Evolutionary conservation across 768 basidiomycete species (phyloP), one percentile per base, ranked within the genome.

Genomic region (Trametes elegans): DNA sequence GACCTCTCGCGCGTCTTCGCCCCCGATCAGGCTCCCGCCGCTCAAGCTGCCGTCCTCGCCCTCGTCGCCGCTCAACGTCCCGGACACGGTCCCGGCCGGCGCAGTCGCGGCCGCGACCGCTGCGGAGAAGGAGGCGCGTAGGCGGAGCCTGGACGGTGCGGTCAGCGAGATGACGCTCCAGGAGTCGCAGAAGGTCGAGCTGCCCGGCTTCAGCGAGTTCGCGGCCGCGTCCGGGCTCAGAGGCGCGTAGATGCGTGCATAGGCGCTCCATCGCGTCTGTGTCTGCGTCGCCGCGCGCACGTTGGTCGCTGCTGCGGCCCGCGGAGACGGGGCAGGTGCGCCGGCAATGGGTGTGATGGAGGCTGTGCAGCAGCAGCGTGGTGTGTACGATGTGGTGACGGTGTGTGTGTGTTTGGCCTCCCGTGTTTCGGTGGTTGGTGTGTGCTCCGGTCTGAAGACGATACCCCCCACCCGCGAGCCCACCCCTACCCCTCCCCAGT

Each of bases 11-110:
- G 75, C 84, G n/a, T 73, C 74, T 21, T 83, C 81, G 7, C 88
- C 89, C 24, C 88, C 88, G 1, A 90, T 90, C 55, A 82, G 75
- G 48, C 70, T 91, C 4, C 79, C 89, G 27, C 89, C 89, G 40
- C 69, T 90, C 48, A 85, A 85, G 62, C 69, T 80, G 31, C 68
- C 67, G 43, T 64, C 73, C 14, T 64, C 68, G 31, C 63, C 66
- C 8, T 61, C 62, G 18, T 58, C 56, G 28, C 62, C 62, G 53
- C 49, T 45, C 39, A 54, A 48, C 18, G 53, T 53, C 24, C 48
- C 55, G 13, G 52, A 53, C 14, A 19, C 34, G 53, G 39, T 55
- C 31, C 28, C 38, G 7, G 24, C 27, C 40, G 48, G 35, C 41
- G 29, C 46, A 35, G 35, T 19, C 10, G 26, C 28, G 38, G 51